These are phyloP conservation scores for Geranium incanum DNA, from an alignment of 441 rosid genomes.

Conservation along the genomic window DNA sequence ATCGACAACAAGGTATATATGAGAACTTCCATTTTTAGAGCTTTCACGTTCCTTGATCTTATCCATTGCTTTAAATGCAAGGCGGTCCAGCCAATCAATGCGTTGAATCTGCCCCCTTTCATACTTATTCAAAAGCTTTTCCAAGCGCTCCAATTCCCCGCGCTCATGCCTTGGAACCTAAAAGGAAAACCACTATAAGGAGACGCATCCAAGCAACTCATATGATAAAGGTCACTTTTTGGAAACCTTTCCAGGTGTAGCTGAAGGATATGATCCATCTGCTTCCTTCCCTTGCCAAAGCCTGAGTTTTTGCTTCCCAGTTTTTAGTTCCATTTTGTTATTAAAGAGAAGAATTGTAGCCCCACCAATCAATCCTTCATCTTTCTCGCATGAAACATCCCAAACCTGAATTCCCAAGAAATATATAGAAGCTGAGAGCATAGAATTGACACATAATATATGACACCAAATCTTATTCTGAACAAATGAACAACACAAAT, in stretches of 20 bases:
- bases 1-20: slow-evolving; percentile 73
- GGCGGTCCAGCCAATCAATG: slow-evolving; percentile 87
- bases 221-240: slow-evolving; percentile 7
- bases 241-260: slow-evolving; percentile 95
- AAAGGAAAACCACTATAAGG: slow-evolving; percentile 1
- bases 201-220: slow-evolving; percentile 10
- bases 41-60: slow-evolving; percentile 73
- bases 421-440: slow-evolving; percentile 12
- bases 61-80: slow-evolving; percentile 76
- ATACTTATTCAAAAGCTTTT: slow-evolving; percentile 85
- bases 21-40: slow-evolving; percentile 60
- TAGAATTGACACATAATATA: slow-evolving; percentile 12
- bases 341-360: slow-evolving; percentile 85
- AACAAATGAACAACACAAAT: not conserved
- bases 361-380: slow-evolving; percentile 82
- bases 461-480: not conserved
- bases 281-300: slow-evolving; percentile 90
- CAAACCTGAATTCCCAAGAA: slow-evolving; percentile 51
- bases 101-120: slow-evolving; percentile 85
- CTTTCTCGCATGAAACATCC: slow-evolving; percentile 87
- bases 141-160: slow-evolving; percentile 87
- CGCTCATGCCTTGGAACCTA: slow-evolving; percentile 91
- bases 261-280: slow-evolving; percentile 77
- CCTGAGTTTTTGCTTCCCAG: slow-evolving; percentile 94
- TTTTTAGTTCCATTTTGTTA: slow-evolving; percentile 81